Evolutionary conservation across 2,329 filamentous ascomycete genomes (phyloP).

Genomic region (Orbilia quercus): DNA sequence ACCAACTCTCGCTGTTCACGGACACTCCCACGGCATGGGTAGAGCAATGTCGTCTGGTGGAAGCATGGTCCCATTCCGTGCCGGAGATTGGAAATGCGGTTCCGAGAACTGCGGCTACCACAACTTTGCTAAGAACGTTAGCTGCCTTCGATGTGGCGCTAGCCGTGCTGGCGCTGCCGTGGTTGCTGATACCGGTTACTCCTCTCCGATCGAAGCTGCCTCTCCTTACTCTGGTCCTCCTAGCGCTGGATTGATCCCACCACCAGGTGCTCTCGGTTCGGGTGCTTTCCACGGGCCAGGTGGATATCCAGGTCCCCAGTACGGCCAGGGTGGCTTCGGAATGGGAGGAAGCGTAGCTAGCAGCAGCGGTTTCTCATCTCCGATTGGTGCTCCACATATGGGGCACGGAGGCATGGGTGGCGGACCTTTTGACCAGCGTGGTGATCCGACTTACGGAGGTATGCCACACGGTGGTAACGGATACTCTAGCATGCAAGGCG

Average conservation of each 20-base stretch:
- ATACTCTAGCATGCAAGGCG: constrained; percentile 37
- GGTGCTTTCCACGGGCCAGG: constrained; percentile 70
- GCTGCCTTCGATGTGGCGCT: constrained; percentile 93
- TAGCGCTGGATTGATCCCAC: constrained; percentile 74
- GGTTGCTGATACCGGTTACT: constrained; percentile 91
- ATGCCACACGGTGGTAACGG: constrained; percentile 46
- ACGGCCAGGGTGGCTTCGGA: constrained; percentile 41
- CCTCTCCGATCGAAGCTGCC: constrained; percentile 86
- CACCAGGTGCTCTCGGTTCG: constrained; percentile 74
- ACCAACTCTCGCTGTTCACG: constrained; percentile 66
- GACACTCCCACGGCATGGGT: constrained; percentile 65
- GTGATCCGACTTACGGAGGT: constrained; percentile 46
- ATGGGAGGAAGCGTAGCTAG: constrained; percentile 54
- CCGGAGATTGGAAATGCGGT: constrained; percentile 98
- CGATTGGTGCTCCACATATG: constrained; percentile 52
- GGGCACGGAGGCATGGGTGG: constrained; percentile 43
- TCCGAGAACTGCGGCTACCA: constrained; percentile 98
- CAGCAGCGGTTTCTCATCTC: constrained; percentile 54
- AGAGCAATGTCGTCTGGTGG: constrained; percentile 63
- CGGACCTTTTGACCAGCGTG: constrained; percentile 50
- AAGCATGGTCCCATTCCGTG: constrained; percentile 87
- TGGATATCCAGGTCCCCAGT: constrained; percentile 50
- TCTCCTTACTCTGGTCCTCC: constrained; percentile 83
- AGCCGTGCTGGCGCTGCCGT: constrained; percentile 93
- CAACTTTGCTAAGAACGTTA: constrained; percentile 99